Conservation (phyloP, 2,329 filamentous ascomycete species). For the Helotiales sp. region DNA sequence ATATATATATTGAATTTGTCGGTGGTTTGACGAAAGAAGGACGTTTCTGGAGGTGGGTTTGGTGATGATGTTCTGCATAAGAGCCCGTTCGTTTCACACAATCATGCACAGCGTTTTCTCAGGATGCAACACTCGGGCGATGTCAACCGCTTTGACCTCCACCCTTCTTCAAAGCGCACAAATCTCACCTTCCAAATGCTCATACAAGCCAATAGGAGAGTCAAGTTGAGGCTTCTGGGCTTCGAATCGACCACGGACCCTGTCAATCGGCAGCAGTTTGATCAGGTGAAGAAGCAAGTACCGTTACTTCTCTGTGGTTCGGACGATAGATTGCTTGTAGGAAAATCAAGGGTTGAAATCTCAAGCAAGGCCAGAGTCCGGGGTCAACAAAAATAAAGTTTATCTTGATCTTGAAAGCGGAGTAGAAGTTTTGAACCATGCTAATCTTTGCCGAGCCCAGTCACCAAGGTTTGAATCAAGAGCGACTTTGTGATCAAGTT, state of each 20-base stretch:
- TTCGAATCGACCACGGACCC: conserved; percentile 5
- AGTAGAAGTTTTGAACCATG: neutral
- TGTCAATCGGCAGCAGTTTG: neutral
- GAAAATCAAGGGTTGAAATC: neutral
- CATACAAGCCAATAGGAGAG: conserved; percentile 3
- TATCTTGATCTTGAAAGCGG: neutral
- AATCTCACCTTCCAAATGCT: conserved; percentile 13
- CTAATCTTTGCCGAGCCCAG: neutral
- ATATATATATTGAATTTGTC: conserved; percentile 9
- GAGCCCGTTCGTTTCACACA: conserved; percentile 14
- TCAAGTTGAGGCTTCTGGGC: conserved; percentile 7
- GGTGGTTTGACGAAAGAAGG: neutral
- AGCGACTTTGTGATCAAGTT: no score
- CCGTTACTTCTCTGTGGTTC: conserved; percentile 1
- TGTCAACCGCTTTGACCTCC: conserved; percentile 22
- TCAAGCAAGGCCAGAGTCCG: neutral
- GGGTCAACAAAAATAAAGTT: neutral
- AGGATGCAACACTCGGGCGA: conserved; percentile 11
- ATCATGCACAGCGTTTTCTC: conserved; percentile 14
- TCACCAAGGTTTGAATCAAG: no score
- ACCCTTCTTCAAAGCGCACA: conserved; percentile 17
- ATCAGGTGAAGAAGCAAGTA: conserved; percentile 12
- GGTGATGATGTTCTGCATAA: conserved; percentile 6
- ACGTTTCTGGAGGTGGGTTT: neutral
- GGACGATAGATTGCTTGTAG: conserved; percentile 7